phyloP scores from a whole-genome alignment of 176 grass and related monocot genomes.

The Saccharum officinarum region DNA sequence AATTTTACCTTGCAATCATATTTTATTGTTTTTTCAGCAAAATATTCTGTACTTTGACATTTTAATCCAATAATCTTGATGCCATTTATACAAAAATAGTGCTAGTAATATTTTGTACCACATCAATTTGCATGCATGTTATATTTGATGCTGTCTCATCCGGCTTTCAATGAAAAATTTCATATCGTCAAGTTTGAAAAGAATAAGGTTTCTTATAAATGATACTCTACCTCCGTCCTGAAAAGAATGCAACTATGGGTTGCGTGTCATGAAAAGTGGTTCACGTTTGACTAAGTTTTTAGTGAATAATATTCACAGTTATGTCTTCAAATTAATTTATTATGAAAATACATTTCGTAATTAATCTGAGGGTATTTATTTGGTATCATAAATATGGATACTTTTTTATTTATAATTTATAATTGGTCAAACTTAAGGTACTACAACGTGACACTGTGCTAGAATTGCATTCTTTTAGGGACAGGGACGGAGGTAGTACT shows the following conservation, averaged over 20 bases:
- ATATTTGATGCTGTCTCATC: neutral
- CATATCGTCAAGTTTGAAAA: neutral
- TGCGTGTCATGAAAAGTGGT: too few species aligned
- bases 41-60: neutral
- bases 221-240: neutral
- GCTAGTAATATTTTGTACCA: neutral
- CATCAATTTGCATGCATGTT: neutral
- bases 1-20: neutral
- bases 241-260: too few species aligned
- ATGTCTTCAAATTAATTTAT: too few species aligned
- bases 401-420: too few species aligned
- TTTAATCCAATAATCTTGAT: neutral
- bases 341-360: too few species aligned
- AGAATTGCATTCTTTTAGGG: too few species aligned
- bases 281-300: too few species aligned
- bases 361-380: too few species aligned
- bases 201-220: neutral
- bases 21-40: neutral
- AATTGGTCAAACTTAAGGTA: too few species aligned
- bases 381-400: too few species aligned
- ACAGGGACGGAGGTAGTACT: neutral
- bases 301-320: too few species aligned
- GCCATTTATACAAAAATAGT: conserved; percentile 8
- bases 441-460: too few species aligned
- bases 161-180: conserved; percentile 6